These are phyloP conservation scores for Candida qinlingensis DNA, from an alignment of 805 yeast genomes.

Conservation along the genomic window DNA sequence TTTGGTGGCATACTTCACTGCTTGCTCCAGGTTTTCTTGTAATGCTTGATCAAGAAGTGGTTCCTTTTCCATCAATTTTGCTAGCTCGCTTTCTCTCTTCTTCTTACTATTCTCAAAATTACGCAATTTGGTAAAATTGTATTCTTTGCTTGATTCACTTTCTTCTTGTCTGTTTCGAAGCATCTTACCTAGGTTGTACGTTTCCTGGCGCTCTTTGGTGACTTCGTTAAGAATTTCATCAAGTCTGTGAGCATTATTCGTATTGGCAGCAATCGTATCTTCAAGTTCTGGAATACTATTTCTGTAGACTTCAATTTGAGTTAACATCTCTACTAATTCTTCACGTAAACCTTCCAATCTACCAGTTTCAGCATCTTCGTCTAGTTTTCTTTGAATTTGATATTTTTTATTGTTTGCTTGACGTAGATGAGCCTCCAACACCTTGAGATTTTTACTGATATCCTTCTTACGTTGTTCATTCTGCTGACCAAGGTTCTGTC, in stretches of 20 bases:
- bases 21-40: constrained; percentile 22
- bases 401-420: constrained; percentile 23
- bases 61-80: constrained; percentile 14
- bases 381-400: constrained; percentile 33
- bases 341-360: constrained; percentile 28
- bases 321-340: not conserved
- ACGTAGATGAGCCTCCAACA: not conserved
- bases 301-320: constrained; percentile 9
- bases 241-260: constrained; percentile 17
- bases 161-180: constrained; percentile 5
- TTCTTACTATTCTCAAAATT: constrained; percentile 15
- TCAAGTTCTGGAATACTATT: constrained; percentile 24
- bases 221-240: constrained; percentile 17
- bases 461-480: constrained; percentile 15
- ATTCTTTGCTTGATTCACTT: constrained; percentile 10
- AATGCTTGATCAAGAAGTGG: constrained; percentile 16
- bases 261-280: constrained; percentile 17
- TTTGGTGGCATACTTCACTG: constrained; percentile 39
- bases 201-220: too few species aligned
- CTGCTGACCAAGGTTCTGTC: constrained; percentile 7
- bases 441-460: constrained; percentile 1
- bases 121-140: constrained; percentile 9
- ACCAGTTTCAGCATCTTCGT: constrained; percentile 41
- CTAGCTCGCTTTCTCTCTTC: constrained; percentile 18
- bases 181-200: too few species aligned